phyloP scores from a whole-genome alignment of 345 rosid species.

The Microthlaspi erraticum region DNA sequence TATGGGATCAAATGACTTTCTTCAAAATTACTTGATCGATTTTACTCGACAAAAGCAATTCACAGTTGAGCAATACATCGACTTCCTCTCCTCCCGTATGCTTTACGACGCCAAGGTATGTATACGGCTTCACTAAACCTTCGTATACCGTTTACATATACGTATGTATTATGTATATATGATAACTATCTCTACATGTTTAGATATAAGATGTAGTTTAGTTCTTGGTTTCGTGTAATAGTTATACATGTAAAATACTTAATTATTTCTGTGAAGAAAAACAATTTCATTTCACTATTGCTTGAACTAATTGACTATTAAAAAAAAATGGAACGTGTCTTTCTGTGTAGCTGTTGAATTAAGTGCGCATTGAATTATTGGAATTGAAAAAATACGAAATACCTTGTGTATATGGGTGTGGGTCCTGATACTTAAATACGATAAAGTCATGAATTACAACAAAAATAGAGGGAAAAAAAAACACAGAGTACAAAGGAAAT shows the following conservation, averaged over 20 bases:
- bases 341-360: constrained; percentile 12
- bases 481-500: not conserved
- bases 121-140: not conserved
- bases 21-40: constrained; percentile 78
- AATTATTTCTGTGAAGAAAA: not conserved
- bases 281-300: not conserved
- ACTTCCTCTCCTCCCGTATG: constrained; percentile 61
- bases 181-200: not conserved
- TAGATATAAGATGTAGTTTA: not conserved
- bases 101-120: constrained; percentile 58
- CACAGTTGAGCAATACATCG: constrained; percentile 57
- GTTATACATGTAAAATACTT: not conserved
- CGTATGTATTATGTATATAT: not conserved
- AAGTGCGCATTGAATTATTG: constrained; percentile 16
- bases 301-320: not conserved
- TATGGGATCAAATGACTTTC: constrained; percentile 89
- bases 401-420: constrained; percentile 18
- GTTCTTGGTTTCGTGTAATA: not conserved
- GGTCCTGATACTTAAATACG: constrained; percentile 28
- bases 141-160: not conserved
- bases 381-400: not conserved
- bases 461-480: not conserved
- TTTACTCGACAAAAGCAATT: constrained; percentile 63
- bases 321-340: constrained; percentile 1
- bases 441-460: not conserved